Conservation (phyloP, 768 basidiomycete genomes). For the Dentipellis fragilis region DNA sequence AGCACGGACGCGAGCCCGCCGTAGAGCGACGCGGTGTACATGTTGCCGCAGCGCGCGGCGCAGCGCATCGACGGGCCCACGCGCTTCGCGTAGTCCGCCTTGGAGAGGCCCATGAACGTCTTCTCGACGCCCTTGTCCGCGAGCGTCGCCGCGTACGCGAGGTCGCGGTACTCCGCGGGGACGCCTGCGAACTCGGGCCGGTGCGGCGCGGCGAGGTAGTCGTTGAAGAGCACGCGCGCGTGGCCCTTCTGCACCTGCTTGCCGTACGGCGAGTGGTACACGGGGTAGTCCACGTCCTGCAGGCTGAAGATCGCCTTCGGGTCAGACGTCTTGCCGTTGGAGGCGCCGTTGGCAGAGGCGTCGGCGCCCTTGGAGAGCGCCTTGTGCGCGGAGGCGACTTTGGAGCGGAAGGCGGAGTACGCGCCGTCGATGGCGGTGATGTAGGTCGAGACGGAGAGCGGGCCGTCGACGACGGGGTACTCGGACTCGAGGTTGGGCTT, state of each 20-base stretch:
- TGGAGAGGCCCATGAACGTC: slow-evolving; percentile 77
- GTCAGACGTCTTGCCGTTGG: slow-evolving; percentile 27
- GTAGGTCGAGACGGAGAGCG: slow-evolving; percentile 92
- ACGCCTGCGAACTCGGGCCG: slow-evolving; percentile 60
- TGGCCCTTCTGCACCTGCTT: slow-evolving; percentile 98
- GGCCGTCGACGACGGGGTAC: slow-evolving; percentile 96
- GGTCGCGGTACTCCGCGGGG: slow-evolving; percentile 58
- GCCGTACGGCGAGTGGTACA: slow-evolving; percentile 98
- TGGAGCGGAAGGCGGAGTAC: slow-evolving; percentile 77
- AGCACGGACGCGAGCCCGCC: slow-evolving; percentile 88
- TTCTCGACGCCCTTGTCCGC: slow-evolving; percentile 96
- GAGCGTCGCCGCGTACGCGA: slow-evolving; percentile 63
- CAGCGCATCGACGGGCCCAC: slow-evolving; percentile 79
- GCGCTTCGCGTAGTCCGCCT: slow-evolving; percentile 61
- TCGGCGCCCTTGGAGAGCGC: slow-evolving; percentile 20
- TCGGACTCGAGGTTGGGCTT: slow-evolving; percentile 93
- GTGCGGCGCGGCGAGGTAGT: slow-evolving; percentile 76
- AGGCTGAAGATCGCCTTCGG: slow-evolving; percentile 44
- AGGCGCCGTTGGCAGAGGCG: slow-evolving; percentile 13
- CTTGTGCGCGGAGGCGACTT: slow-evolving; percentile 51
- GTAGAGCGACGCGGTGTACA: slow-evolving; percentile 96
- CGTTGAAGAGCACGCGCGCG: slow-evolving; percentile 84
- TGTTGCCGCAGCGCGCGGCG: slow-evolving; percentile 91
- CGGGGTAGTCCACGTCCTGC: slow-evolving; percentile 80
- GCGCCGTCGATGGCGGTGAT: slow-evolving; percentile 87